phyloP scores from a whole-genome alignment of 495 filamentous ascomycete species.

The Tuber microsphaerosporum region DNA sequence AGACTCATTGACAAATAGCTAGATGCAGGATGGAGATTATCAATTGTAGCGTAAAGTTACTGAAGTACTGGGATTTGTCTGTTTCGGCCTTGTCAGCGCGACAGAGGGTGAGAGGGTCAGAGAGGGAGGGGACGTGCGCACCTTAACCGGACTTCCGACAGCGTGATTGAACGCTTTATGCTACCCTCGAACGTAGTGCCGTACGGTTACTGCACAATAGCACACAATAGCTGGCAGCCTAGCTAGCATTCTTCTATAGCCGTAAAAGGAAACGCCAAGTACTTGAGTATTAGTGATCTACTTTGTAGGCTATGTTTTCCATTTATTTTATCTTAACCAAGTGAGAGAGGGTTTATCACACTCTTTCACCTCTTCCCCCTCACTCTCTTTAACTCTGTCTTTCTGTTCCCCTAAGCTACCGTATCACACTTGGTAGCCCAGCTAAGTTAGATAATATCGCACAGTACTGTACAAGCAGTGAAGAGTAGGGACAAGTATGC shows the following conservation, averaged over 20 bases:
- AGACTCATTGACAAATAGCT: not conserved
- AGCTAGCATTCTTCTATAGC: not conserved
- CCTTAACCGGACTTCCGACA: not conserved
- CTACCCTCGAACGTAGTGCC: not conserved
- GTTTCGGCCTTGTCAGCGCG: constrained; percentile 1
- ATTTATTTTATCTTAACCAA: not conserved
- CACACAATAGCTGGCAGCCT: not conserved
- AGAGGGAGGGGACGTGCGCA: not conserved
- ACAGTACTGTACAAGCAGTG: not conserved
- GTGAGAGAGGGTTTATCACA: no score
- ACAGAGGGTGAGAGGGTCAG: not conserved
- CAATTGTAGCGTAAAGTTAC: not conserved
- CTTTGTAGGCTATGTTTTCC: not conserved
- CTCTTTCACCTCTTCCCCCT: not conserved
- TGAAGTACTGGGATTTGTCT: not conserved
- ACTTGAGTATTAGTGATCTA: not conserved
- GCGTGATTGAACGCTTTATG: not conserved
- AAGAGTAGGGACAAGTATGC: not conserved
- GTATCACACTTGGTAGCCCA: not conserved
- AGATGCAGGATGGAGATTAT: not conserved
- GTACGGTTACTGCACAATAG: not conserved
- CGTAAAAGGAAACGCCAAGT: not conserved
- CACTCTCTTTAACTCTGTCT: not conserved
- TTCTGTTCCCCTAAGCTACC: not conserved
- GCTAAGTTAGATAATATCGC: not conserved